These are phyloP conservation scores for Penicillium diatomitis DNA, from an alignment of 495 filamentous ascomycete species.

Conservation along the genomic window DNA sequence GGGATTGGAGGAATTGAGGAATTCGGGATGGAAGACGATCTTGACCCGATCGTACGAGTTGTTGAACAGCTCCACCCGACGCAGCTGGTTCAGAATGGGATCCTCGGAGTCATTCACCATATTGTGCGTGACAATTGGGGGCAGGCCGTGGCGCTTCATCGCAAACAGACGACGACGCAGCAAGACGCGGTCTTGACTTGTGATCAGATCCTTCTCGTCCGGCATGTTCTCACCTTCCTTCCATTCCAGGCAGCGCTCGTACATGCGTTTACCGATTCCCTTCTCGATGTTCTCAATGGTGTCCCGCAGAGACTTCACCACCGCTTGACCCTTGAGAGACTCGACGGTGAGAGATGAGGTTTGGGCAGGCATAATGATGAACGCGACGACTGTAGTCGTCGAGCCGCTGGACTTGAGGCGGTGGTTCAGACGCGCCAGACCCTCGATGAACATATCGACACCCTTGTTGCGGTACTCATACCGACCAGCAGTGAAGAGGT, in stretches of 20 bases:
- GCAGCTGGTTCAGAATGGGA: constrained; percentile 92
- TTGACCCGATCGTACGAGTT: constrained; percentile 92
- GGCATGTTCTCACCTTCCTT: constrained; percentile 87
- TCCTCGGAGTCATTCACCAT: constrained; percentile 93
- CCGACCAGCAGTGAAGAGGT: constrained; percentile 91
- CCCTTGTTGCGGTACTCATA: constrained; percentile 99
- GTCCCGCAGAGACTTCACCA: constrained; percentile 90
- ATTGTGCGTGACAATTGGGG: constrained; percentile 98
- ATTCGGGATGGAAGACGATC: constrained; percentile 96
- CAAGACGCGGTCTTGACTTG: constrained; percentile 84
- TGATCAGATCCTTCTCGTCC: constrained; percentile 91
- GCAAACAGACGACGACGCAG: constrained; percentile 85
- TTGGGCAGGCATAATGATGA: constrained; percentile 98
- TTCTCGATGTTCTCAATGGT: constrained; percentile 84
- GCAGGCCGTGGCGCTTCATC: constrained; percentile 84
- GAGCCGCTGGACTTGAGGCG: constrained; percentile 75
- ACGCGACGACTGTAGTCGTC: constrained; percentile 94
- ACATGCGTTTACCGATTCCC: constrained; percentile 85
- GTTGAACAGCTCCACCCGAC: constrained; percentile 94
- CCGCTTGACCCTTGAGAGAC: constrained; percentile 90
- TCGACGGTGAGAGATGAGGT: constrained; percentile 95
- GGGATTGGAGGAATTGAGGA: constrained; percentile 90
- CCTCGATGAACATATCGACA: constrained; percentile 99
- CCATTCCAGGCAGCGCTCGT: constrained; percentile 88
- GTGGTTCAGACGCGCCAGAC: constrained; percentile 88